phyloP scores from a whole-genome alignment of 768 basidiomycete genomes.

The Multifurca ochricompacta region DNA sequence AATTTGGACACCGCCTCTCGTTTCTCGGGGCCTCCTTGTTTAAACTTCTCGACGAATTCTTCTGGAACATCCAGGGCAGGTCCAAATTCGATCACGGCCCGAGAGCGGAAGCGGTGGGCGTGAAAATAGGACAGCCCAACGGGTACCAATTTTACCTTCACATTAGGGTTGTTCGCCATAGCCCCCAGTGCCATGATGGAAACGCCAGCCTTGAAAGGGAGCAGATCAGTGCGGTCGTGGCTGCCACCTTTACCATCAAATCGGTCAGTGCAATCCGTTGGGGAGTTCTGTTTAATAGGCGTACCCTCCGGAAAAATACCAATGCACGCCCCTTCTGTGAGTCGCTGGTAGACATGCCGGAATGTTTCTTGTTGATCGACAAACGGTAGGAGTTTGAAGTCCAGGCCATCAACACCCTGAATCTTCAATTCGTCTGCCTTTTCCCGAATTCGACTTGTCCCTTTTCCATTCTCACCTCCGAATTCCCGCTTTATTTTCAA shows the following conservation, averaged over 20 bases:
- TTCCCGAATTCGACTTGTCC: slow-evolving; percentile 58
- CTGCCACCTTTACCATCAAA: slow-evolving; percentile 68
- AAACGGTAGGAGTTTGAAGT: slow-evolving; percentile 78
- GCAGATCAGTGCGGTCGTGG: slow-evolving; percentile 92
- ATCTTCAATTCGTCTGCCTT: slow-evolving; percentile 51
- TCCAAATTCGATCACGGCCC: slow-evolving; percentile 97
- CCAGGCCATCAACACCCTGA: slow-evolving; percentile 52
- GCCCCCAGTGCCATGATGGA: slow-evolving; percentile 97
- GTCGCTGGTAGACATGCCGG: slow-evolving; percentile 77
- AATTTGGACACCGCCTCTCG: slow-evolving; percentile 85
- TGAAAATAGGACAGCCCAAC: slow-evolving; percentile 35
- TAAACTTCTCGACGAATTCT: slow-evolving; percentile 85
- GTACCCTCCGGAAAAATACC: slow-evolving; percentile 98
- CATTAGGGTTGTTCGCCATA: slow-evolving; percentile 82
- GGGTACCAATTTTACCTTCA: slow-evolving; percentile 83
- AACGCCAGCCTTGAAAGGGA: slow-evolving; percentile 96
- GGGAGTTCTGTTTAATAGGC: slow-evolving; percentile 5
- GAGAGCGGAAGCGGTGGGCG: slow-evolving; percentile 77
- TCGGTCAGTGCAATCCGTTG: slow-evolving; percentile 9
- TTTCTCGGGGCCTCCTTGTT: slow-evolving; percentile 80
- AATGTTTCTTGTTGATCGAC: slow-evolving; percentile 96
- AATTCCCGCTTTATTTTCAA: slow-evolving; percentile 83
- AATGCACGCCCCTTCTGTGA: slow-evolving; percentile 83
- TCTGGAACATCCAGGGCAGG: slow-evolving; percentile 84
- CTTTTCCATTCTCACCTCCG: slow-evolving; percentile 70